These are phyloP conservation scores for Talaromyces wortmannii DNA, from an alignment of 495 filamentous ascomycete genomes.

Conservation along the genomic window DNA sequence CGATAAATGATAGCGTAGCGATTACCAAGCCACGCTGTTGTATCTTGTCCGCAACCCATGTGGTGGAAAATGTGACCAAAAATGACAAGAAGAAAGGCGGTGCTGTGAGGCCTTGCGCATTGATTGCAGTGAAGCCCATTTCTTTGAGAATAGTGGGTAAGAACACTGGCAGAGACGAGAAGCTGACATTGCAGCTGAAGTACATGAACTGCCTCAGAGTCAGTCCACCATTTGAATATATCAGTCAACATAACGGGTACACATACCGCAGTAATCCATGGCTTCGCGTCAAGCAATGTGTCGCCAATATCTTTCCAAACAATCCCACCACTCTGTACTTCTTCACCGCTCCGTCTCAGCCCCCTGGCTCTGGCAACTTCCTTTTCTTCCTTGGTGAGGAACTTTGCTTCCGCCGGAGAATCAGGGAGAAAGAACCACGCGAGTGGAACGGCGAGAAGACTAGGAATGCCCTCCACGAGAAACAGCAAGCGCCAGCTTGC, in stretches of 20 bases:
- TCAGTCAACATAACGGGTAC: neutral
- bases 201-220: constrained; percentile 41
- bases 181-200: constrained; percentile 58
- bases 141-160: constrained; percentile 71
- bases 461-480: constrained; percentile 75
- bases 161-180: constrained; percentile 82
- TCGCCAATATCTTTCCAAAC: constrained; percentile 51
- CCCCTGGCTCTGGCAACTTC: constrained; percentile 57
- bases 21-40: constrained; percentile 67
- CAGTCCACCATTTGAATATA: neutral
- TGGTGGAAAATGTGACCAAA: constrained; percentile 56
- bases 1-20: constrained; percentile 53
- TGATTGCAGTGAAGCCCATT: constrained; percentile 68
- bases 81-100: constrained; percentile 79
- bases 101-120: constrained; percentile 74
- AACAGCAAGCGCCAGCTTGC: constrained; percentile 78
- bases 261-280: constrained; percentile 45
- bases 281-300: constrained; percentile 55
- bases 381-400: constrained; percentile 66
- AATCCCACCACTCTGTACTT: constrained; percentile 42
- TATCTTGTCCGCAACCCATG: constrained; percentile 66
- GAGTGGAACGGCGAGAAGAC: constrained; percentile 54
- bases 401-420: constrained; percentile 58
- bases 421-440: constrained; percentile 70
- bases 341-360: constrained; percentile 56